phyloP scores from a whole-genome alignment of 768 basidiomycete genomes.

The Leccinum pellstonianum region DNA sequence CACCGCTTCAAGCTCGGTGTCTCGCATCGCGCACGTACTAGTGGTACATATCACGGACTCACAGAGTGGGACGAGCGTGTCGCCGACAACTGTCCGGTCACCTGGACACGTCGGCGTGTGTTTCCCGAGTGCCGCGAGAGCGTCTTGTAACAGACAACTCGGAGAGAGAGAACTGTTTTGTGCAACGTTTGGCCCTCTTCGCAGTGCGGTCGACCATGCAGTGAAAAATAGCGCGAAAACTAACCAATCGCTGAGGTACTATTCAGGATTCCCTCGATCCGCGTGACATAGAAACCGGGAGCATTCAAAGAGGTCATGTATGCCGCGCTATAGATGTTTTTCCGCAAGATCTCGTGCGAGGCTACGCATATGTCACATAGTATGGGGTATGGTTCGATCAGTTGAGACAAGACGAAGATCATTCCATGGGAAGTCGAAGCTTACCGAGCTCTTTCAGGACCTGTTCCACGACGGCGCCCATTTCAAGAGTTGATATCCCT shows the following conservation, averaged over 20 bases:
- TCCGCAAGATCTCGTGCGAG: slow-evolving; percentile 32
- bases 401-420: not conserved
- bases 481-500: slow-evolving; percentile 50
- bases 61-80: slow-evolving; percentile 51
- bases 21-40: not conserved
- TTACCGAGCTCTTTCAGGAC: slow-evolving; percentile 42
- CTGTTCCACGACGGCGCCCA: slow-evolving; percentile 50
- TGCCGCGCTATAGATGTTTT: slow-evolving; percentile 44
- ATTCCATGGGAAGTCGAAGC: slow-evolving; percentile 9
- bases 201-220: slow-evolving; percentile 31
- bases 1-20: not conserved
- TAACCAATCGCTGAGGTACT: not conserved
- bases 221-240: slow-evolving; percentile 35
- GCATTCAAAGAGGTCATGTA: slow-evolving; percentile 63
- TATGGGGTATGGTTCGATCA: not conserved
- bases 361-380: slow-evolving; percentile 20
- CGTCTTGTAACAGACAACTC: slow-evolving; percentile 17
- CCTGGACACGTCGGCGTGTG: slow-evolving; percentile 54
- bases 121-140: slow-evolving; percentile 32
- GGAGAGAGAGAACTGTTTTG: slow-evolving; percentile 5
- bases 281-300: slow-evolving; percentile 55
- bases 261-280: slow-evolving; percentile 16
- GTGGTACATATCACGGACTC: slow-evolving; percentile 10
- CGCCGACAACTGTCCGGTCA: slow-evolving; percentile 52
- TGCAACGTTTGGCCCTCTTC: not conserved